These are phyloP conservation scores for Penicillium sp. DNA, from an alignment of 2,329 filamentous ascomycete species.

Conservation along the genomic window DNA sequence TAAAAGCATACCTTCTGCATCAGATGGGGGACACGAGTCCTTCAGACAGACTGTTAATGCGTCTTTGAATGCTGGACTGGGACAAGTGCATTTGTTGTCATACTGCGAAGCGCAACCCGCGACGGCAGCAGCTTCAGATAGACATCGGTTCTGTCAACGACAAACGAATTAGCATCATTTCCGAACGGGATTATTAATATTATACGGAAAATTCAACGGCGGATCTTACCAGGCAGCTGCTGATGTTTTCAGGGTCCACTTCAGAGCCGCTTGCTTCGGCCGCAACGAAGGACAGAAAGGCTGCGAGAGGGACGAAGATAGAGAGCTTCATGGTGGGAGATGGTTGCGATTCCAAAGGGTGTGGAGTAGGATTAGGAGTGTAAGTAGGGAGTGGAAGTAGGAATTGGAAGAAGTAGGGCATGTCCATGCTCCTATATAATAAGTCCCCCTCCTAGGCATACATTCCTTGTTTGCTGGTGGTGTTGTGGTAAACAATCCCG, in stretches of 20 bases:
- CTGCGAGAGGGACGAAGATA: slow-evolving; percentile 20
- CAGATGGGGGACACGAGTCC: slow-evolving; percentile 14
- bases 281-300: slow-evolving; percentile 18
- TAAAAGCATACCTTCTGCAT: slow-evolving; percentile 16
- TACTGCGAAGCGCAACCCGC: slow-evolving; percentile 20
- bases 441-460: neutral
- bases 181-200: too few species aligned
- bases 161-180: slow-evolving; percentile 7
- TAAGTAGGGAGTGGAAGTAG: neutral
- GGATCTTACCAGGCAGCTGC: slow-evolving; percentile 16
- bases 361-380: neutral
- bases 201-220: too few species aligned
- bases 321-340: slow-evolving; percentile 23
- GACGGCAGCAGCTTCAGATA: slow-evolving; percentile 15
- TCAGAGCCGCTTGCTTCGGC: slow-evolving; percentile 10
- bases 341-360: neutral
- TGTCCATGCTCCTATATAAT: neutral
- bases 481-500: slow-evolving; percentile 6
- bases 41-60: slow-evolving; percentile 17
- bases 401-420: neutral
- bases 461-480: neutral
- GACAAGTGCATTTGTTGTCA: slow-evolving; percentile 25
- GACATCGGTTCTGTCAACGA: slow-evolving; percentile 13
- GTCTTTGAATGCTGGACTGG: slow-evolving; percentile 21
- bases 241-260: slow-evolving; percentile 7